Base-by-base conservation (phyloP, 2,329 filamentous ascomycete genomes). In the Cadophora gregata region DNA sequence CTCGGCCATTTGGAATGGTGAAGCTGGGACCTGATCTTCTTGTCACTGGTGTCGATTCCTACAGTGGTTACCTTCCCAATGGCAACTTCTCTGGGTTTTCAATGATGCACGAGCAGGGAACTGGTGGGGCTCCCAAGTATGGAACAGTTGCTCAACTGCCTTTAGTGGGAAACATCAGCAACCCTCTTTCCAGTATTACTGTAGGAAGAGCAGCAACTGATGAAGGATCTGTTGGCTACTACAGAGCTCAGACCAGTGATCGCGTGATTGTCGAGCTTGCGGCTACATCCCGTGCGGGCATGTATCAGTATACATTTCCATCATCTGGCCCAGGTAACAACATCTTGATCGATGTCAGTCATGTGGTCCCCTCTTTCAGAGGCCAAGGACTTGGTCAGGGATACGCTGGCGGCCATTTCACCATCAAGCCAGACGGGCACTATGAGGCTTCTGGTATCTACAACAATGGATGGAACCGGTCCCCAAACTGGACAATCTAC, bases 111-210 rank as follows among this genome's bases (percentile, higher is more conserved):
- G 87, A 90, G 74, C 86, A 84, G 67, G 88, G 88, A 3, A 92
- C 88, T 0, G 89, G 89, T 8, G 89, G 89, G 1, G 87, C 87
- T 1, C 88, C 89, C 0, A 91, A 91, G 75, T 92, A 91, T 67
- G 89, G 89, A 4, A 86, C 90, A 1, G 84, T 89, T 36, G 80
- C 85, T 1, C 87, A 89, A 76, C 81, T 89, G 76, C 87, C 86
- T 0, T 76, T 86, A 0, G 72, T 83, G 0, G 85, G 85, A 0
- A 74, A 74, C 19, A 76, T 88, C 50, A 72, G 70, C 8, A 84
- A 90, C 65, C 87, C 88, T 1, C 77, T 90, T 27, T 80, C 78
- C 4, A 83, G 86, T 68, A 80, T 86, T 38, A 85, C 84, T n/a
- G 81, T 88, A 27, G 82, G 81, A 0, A 83, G 89, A 77, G 81